phyloP scores from a whole-genome alignment of 2,329 filamentous ascomycete genomes.

The Trichoderma aggressivum region DNA sequence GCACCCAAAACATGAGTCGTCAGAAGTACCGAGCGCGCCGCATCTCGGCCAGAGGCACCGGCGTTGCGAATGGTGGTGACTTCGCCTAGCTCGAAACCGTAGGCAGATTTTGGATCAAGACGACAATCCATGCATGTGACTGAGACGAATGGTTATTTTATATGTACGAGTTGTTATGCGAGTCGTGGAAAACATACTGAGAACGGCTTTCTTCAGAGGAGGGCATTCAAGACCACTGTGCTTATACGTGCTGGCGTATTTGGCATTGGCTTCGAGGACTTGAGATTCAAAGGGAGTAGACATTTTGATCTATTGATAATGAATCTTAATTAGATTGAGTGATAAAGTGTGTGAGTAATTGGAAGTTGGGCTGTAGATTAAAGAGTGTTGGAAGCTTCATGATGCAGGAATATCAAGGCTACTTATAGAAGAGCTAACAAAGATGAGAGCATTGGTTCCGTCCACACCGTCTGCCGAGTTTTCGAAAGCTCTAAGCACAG shows the following conservation, averaged over 20 bases:
- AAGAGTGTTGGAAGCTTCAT: background rate
- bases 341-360: background rate
- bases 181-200: background rate
- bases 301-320: background rate
- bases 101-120: background rate
- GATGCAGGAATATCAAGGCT: background rate
- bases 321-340: too few species aligned
- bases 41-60: background rate
- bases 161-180: fast-evolving
- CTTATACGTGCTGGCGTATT: constrained; percentile 3
- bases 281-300: background rate
- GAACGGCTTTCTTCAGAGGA: background rate
- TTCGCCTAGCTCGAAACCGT: background rate
- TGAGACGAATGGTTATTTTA: background rate
- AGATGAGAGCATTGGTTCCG: background rate
- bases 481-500: too few species aligned
- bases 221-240: constrained; percentile 7
- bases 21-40: background rate
- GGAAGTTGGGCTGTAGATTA: background rate
- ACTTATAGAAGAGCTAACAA: background rate
- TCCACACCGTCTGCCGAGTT: background rate
- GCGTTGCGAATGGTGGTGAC: constrained; percentile 3
- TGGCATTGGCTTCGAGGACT: background rate
- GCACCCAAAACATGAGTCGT: background rate
- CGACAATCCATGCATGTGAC: constrained; percentile 9